A percentile compares a stretch with the other conserved stretches of the same genome.
Evolutionary conservation across 495 filamentous ascomycete genomes (phyloP).

Genomic region (Daldinia caldariorum): DNA sequence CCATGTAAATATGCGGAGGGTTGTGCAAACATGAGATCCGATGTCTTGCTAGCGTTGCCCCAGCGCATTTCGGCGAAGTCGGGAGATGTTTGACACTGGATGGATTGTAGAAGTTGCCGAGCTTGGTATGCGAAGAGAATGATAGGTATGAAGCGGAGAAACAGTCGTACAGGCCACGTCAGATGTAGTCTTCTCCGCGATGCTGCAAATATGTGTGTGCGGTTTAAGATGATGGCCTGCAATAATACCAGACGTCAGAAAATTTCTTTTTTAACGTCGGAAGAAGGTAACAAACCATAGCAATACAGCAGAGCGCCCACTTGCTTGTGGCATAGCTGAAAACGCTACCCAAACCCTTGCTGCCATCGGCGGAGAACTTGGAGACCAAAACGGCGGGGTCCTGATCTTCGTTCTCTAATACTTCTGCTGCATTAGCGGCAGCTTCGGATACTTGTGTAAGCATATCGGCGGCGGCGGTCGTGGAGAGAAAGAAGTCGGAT

Average conservation of each 20-base stretch:
- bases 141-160: constrained; percentile 80
- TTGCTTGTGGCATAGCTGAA: constrained; percentile 92
- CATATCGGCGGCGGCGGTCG: constrained; percentile 50
- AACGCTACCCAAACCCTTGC: constrained; percentile 77
- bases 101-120: constrained; percentile 75
- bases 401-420: constrained; percentile 44
- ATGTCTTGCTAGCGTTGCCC: constrained; percentile 70
- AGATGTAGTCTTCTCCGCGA: constrained; percentile 79
- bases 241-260: constrained; percentile 45
- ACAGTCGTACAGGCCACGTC: constrained; percentile 74
- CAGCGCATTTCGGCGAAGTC: constrained; percentile 77
- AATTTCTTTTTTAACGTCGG: not conserved
- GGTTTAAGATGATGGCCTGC: constrained; percentile 82
- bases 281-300: constrained; percentile 57
- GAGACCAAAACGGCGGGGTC: constrained; percentile 56
- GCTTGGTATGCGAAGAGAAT: constrained; percentile 76
- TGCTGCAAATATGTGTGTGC: constrained; percentile 92
- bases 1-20: constrained; percentile 74
- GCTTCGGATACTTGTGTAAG: constrained; percentile 50
- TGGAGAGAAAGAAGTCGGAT: constrained; percentile 49
- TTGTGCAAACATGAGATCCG: constrained; percentile 77
- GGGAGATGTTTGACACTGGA: constrained; percentile 91
- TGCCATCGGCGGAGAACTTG: constrained; percentile 61
- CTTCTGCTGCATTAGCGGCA: constrained; percentile 42
- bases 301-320: constrained; percentile 89